These are phyloP conservation scores for Hypoxylon subgilvum DNA, from an alignment of 495 filamentous ascomycete species.

Conservation along the genomic window DNA sequence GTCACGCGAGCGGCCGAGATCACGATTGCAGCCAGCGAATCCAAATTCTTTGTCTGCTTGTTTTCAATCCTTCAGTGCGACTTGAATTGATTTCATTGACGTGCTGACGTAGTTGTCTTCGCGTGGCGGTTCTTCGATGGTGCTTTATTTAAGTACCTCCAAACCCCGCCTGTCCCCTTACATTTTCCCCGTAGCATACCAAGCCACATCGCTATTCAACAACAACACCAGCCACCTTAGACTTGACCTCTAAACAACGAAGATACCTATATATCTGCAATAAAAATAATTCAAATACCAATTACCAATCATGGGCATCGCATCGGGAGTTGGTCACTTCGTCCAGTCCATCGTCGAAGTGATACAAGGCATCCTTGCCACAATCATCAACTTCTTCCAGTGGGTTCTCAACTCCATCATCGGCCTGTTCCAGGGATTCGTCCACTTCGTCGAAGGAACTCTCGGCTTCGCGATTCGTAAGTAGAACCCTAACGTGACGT, in stretches of 20 bases:
- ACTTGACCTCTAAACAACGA: neutral
- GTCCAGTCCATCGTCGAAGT: constrained; percentile 46
- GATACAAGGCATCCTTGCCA: constrained; percentile 27
- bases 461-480: constrained; percentile 51
- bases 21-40: constrained; percentile 10
- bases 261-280: no score
- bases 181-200: neutral
- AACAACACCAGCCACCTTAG: neutral
- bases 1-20: constrained; percentile 16
- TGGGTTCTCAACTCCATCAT: constrained; percentile 45
- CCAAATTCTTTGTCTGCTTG: constrained; percentile 12
- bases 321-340: constrained; percentile 45
- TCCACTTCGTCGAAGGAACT: constrained; percentile 44
- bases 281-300: neutral
- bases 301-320: constrained; percentile 38
- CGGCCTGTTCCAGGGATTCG: constrained; percentile 38
- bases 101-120: constrained; percentile 2
- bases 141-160: no score
- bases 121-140: neutral
- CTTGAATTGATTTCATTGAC: constrained; percentile 9
- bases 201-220: constrained; percentile 1
- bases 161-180: neutral
- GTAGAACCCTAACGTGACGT: constrained; percentile 28
- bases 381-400: constrained; percentile 43
- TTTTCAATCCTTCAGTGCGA: constrained; percentile 1